phyloP scores from a whole-genome alignment of 140 eudicot species.

The Eryngium alpinum region DNA sequence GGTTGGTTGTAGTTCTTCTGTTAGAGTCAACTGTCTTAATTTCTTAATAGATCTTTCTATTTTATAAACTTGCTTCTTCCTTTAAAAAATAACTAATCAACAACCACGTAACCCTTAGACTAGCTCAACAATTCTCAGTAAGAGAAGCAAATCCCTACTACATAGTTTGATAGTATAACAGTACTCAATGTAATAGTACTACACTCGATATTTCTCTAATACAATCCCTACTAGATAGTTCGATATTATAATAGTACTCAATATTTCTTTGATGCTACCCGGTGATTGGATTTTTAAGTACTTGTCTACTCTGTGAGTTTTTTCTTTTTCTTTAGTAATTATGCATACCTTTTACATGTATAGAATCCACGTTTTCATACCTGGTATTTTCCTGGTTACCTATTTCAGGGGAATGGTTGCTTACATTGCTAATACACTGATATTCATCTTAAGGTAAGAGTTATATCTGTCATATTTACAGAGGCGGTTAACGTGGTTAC shows the following conservation, averaged over 20 bases:
- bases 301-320: background rate
- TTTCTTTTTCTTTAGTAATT: background rate
- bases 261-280: background rate
- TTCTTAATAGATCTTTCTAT: background rate
- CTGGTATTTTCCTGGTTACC: slow-evolving; percentile 8
- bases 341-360: slow-evolving; percentile 6
- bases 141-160: background rate
- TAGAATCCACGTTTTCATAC: background rate
- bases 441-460: slow-evolving; percentile 80
- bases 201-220: too few species aligned
- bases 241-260: background rate
- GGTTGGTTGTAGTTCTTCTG: background rate
- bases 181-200: too few species aligned
- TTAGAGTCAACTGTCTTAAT: background rate
- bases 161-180: background rate
- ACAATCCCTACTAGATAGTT: background rate
- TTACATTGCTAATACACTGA: slow-evolving; percentile 89
- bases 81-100: too few species aligned
- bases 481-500: background rate
- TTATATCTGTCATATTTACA: background rate
- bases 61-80: too few species aligned
- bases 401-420: slow-evolving; percentile 95
- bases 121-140: background rate
- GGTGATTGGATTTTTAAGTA: background rate
- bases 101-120: background rate